A percentile compares a stretch with the other conserved stretches of the same genome.
Conservation (phyloP, 345 rosid species). For the Turnera subulata region DNA sequence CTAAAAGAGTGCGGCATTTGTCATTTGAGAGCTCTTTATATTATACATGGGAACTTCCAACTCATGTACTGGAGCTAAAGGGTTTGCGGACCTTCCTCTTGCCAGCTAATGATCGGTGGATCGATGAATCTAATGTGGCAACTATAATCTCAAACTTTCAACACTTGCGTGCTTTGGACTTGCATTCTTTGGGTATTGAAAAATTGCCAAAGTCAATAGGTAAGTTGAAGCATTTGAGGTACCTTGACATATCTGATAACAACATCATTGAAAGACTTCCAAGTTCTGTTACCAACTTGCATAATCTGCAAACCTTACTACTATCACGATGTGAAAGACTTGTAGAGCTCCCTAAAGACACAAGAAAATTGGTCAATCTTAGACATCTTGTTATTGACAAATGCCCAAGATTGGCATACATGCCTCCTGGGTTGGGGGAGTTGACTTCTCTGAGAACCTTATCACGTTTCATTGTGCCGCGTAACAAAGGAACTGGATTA, state of each 20-base stretch:
- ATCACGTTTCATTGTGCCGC: slow-evolving; percentile 4
- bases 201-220: slow-evolving; percentile 10
- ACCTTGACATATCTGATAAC: slow-evolving; percentile 1
- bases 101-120: neutral
- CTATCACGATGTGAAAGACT: neutral
- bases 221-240: slow-evolving; percentile 21
- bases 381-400: neutral
- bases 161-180: slow-evolving; percentile 9
- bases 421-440: slow-evolving; percentile 23
- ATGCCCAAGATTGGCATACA: slow-evolving; percentile 1
- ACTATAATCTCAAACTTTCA: slow-evolving; percentile 6
- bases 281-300: slow-evolving; percentile 4
- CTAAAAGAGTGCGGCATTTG: slow-evolving; percentile 10
- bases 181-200: neutral
- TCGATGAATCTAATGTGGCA: neutral
- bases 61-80: neutral
- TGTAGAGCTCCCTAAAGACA: slow-evolving; percentile 6
- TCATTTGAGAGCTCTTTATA: slow-evolving; percentile 6
- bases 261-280: neutral
- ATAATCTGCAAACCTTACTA: slow-evolving; percentile 10
- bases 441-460: slow-evolving; percentile 21
- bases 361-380: slow-evolving; percentile 11
- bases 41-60: neutral
- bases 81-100: slow-evolving; percentile 8
- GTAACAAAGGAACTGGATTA: neutral